Evolutionary conservation across 2,329 filamentous ascomycete species (phyloP), one percentile per base, ranked within the genome.

Genomic region (Aspergillus latus): DNA sequence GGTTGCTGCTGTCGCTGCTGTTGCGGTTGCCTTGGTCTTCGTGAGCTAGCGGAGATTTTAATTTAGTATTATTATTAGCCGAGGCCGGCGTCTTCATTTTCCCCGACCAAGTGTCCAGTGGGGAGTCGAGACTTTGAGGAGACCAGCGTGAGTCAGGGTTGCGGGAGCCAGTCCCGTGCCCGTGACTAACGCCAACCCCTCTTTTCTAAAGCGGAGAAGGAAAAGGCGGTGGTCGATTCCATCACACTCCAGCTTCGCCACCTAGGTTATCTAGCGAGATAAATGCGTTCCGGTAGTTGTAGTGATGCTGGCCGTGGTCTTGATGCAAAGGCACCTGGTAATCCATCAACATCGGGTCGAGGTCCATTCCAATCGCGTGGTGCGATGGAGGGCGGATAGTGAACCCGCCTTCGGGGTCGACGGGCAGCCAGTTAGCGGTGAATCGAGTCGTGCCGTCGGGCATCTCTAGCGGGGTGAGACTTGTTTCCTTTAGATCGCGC

Each of bases 401-500:
- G 37, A 69, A 68, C 1, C 65, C 68, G 3, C 63, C 68, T 29
- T 62, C 56, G 1, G 67, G 62, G 45, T 71, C 68, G 5, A 71
- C 68, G 2, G 68, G 68, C 1, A 71, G 56, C 69, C 69, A 71
- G 49, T 71, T 71, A 8, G 64, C 55, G 2, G 67, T 69, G 37
- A 66, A 58, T 21, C 69, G 68, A 7, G 64, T 70, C 30, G 60
- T 66, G 0, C 69, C 69, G 49, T 71, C 69, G 3, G 69, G 69
- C 69, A 71, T 71, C 52, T 71, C 68, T 26, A 71, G 60, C 8
- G 64, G 65, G 28, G 63, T 67, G 5, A 66, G 56, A 16, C 13
- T 57, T 0, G 13, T 46, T 39, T 62, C 13, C 44, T 36, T 30
- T 29, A 40, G 39, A 42, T 42, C 16, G 40, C 9, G 40, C 30